Evolutionary conservation across 306 rosid species (phyloP).

Genomic region (Clitoria ternatea): DNA sequence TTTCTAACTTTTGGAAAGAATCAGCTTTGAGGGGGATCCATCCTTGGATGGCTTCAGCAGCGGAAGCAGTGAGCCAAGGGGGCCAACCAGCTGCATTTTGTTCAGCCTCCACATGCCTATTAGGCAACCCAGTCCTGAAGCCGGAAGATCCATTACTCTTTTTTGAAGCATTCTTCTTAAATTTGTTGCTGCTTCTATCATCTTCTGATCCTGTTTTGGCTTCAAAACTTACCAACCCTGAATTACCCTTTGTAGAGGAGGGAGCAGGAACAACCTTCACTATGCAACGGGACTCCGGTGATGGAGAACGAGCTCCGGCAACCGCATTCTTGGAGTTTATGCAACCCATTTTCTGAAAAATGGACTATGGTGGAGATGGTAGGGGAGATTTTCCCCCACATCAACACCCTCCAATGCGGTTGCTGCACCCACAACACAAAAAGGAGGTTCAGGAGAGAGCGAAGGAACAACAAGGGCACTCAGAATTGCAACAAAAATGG

Average conservation of each 20-base stretch:
- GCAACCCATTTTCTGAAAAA: constrained; percentile 76
- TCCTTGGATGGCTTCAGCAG: constrained; percentile 85
- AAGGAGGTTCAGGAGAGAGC: neutral
- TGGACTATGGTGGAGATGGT: constrained; percentile 41
- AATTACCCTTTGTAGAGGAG: constrained; percentile 22
- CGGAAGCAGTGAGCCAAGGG: constrained; percentile 77
- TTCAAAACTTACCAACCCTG: constrained; percentile 10
- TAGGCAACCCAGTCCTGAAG: constrained; percentile 49
- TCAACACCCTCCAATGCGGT: constrained; percentile 39
- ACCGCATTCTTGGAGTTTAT: constrained; percentile 61
- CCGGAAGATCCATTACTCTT: constrained; percentile 41
- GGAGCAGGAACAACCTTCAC: neutral
- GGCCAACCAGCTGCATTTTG: constrained; percentile 99
- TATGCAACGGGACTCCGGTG: neutral
- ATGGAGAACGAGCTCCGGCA: neutral
- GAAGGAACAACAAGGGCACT: constrained; percentile 22
- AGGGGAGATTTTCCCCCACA: constrained; percentile 47
- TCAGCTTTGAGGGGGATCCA: constrained; percentile 97
- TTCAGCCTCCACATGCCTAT: constrained; percentile 61
- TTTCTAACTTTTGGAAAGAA: constrained; percentile 80
- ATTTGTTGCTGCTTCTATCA: constrained; percentile 20
- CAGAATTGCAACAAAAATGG: neutral
- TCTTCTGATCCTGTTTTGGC: constrained; percentile 37
- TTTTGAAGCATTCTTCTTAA: constrained; percentile 38
- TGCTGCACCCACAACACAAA: neutral